phyloP scores from a whole-genome alignment of 1,139 yeast species.

The Suhomyces yuchorum region DNA sequence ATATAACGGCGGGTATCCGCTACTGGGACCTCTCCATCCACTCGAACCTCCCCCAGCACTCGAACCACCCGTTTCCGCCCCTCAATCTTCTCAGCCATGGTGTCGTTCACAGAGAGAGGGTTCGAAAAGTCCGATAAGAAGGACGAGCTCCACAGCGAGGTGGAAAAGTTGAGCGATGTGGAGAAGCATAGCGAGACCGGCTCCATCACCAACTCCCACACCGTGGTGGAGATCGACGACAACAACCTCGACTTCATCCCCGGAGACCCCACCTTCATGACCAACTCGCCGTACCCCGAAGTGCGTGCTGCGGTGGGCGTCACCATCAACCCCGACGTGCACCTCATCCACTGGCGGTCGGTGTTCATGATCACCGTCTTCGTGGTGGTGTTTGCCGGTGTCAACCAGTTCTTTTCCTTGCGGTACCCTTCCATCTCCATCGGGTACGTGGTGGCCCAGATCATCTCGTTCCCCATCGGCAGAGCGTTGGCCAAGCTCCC shows the following conservation, averaged over 20 bases:
- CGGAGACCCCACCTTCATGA: slow-evolving; percentile 32
- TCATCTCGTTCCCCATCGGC: slow-evolving; percentile 29
- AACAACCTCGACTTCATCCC: slow-evolving; percentile 21
- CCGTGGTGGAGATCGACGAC: slow-evolving; percentile 17
- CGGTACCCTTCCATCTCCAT: slow-evolving; percentile 28
- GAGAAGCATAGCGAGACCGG: slow-evolving; percentile 10
- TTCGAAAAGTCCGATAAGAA: slow-evolving; percentile 9
- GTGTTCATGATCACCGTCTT: slow-evolving; percentile 20
- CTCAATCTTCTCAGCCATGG: too few relatives aligned
- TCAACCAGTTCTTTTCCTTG: slow-evolving; percentile 28
- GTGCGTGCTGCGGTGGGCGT: slow-evolving; percentile 24
- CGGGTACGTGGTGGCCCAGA: slow-evolving; percentile 26
- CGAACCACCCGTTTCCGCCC: too few relatives aligned
- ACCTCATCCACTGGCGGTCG: slow-evolving; percentile 23
- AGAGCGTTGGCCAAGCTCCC: slow-evolving; percentile 23
- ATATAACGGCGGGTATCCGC: too few relatives aligned
- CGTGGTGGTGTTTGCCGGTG: slow-evolving; percentile 25
- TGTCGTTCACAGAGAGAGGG: slow-evolving; percentile 9
- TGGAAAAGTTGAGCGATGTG: slow-evolving; percentile 9
- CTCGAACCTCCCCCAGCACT: too few relatives aligned
- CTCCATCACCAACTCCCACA: slow-evolving; percentile 1
- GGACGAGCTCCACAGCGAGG: slow-evolving; percentile 5
- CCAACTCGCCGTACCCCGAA: slow-evolving; percentile 27
- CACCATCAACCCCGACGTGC: slow-evolving; percentile 18
- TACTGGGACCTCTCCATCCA: too few relatives aligned